phyloP scores from a whole-genome alignment of 2,329 filamentous ascomycete genomes.

The Aquanectria penicillioides region DNA sequence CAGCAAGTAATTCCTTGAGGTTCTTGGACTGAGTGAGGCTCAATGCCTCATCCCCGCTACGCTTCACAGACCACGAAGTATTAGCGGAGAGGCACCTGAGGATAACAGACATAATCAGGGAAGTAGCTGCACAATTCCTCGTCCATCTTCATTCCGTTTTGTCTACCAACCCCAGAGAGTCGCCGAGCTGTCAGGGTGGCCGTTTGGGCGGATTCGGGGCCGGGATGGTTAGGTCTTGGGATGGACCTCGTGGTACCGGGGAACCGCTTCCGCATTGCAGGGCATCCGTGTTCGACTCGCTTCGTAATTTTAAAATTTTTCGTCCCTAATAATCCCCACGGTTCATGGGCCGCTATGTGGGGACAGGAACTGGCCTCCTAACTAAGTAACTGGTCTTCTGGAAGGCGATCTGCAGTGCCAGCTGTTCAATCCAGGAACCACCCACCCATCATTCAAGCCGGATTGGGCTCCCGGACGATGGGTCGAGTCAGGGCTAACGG shows the following conservation, averaged over 20 bases:
- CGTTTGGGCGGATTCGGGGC: conserved; percentile 22
- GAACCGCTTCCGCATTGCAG: conserved; percentile 44
- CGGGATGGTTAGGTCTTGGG: conserved; percentile 29
- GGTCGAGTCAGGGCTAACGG: conserved; percentile 36
- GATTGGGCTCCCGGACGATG: conserved; percentile 33
- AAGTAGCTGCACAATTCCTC: conserved; percentile 15
- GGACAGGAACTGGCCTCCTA: conserved; percentile 28
- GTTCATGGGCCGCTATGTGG: conserved; percentile 35
- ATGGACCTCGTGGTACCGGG: conserved; percentile 44
- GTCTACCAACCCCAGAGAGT: conserved; percentile 33
- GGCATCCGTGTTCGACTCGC: conserved; percentile 35
- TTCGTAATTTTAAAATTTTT: conserved; percentile 45
- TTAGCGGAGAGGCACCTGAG: too few relatives aligned
- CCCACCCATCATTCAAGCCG: conserved; percentile 30
- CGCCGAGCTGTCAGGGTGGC: conserved; percentile 26
- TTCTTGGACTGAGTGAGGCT: too few relatives aligned
- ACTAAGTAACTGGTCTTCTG: conserved; percentile 40
- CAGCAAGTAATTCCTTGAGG: too few relatives aligned
- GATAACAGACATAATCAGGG: too few relatives aligned
- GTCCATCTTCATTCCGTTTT: conserved; percentile 30
- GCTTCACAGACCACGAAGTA: too few relatives aligned
- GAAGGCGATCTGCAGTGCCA: conserved; percentile 38
- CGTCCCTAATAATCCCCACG: conserved; percentile 34
- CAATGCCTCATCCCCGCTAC: too few relatives aligned
- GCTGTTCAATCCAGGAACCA: conserved; percentile 25